A percentile compares a stretch with the other conserved stretches of the same genome.
Evolutionary conservation across 2,329 filamentous ascomycete genomes (phyloP).

Genomic region (Fusarium sp.): DNA sequence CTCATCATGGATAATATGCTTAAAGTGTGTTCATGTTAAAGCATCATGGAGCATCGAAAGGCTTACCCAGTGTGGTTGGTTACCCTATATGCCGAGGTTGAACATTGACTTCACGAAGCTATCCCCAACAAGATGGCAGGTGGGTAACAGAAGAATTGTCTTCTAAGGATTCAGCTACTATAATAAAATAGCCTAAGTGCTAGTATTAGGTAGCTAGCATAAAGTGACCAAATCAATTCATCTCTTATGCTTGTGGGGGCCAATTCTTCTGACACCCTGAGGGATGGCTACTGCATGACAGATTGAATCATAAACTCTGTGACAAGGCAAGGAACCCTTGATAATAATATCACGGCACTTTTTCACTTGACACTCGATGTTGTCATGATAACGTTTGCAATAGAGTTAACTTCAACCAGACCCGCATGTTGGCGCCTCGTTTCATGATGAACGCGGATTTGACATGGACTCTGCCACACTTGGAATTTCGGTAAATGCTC

Average conservation of each 20-base stretch:
- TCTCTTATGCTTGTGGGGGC: no score
- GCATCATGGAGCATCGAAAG: not conserved
- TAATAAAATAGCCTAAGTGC: no score
- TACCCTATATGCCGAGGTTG: not conserved
- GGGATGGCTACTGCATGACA: not conserved
- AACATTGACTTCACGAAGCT: not conserved
- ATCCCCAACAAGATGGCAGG: not conserved
- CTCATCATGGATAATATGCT: not conserved
- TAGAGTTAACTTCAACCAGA: not conserved
- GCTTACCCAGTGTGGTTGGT: not conserved
- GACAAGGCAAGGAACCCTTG: not conserved
- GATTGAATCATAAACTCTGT: not conserved
- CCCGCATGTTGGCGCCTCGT: not conserved
- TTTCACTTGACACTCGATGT: no score
- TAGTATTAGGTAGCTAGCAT: no score
- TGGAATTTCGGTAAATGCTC: not conserved
- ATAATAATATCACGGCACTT: not conserved
- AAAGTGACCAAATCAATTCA: no score
- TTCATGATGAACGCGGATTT: not conserved
- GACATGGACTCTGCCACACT: not conserved
- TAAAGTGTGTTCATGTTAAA: not conserved
- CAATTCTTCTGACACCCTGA: no score
- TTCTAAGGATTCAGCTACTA: no score
- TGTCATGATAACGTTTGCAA: not conserved
- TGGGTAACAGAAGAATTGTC: no score